Evolutionary conservation across 129 eudicot genomes (phyloP), one percentile per base, ranked within the genome.

Genomic region (Artemisia argyi): DNA sequence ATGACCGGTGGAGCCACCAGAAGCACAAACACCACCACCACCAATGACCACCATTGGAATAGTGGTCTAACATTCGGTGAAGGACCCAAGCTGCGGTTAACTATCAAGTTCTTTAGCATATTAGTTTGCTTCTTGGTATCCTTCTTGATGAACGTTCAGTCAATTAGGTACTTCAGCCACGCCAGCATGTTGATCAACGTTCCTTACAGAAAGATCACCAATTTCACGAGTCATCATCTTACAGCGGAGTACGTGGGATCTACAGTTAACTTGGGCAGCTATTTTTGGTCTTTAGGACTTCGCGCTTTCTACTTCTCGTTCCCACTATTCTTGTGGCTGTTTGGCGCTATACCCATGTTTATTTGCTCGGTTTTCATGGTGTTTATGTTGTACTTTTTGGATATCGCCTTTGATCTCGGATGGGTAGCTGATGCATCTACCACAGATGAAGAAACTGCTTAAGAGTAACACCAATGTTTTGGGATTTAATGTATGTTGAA

Each of bases 161-260:
- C 98, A 12, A 87, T 93, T 5, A 81, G 96, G 46, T 93, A 87
- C 79, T 89, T 75, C 35, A 87, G 92, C 71, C 98, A 93, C 48
- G 98, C 95, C 13, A 89, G 98, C 83, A 83, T 93, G 30, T 82
- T 93, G 2, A 82, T 93, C 63, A 93, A 87, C 12, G 98, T 89
- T 58, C 96, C 96, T 2, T 82, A 74, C 73, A 82, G 68, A 73
- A 80, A 68, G 71, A 62, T 74, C 11, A 60, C 80, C 17, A 64
- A 61, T n/a, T 70, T 69, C 47, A 65, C 48, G n/a, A 56, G 64
- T 50, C 82, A 75, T 26, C 71, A 62, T 1, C 83, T 83, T 68
- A 85, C 85, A 1, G 67, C 76, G 0, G 95, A 85, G 49, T 93
- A 87, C 28, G 96, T 93, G 8, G 88, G 72, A 15, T 74, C 82